Percentiles rank a stretch among this genome's conserved stretches.
phyloP scores from a whole-genome alignment of 306 rosid species.

The Fragaria nilgerrensis region DNA sequence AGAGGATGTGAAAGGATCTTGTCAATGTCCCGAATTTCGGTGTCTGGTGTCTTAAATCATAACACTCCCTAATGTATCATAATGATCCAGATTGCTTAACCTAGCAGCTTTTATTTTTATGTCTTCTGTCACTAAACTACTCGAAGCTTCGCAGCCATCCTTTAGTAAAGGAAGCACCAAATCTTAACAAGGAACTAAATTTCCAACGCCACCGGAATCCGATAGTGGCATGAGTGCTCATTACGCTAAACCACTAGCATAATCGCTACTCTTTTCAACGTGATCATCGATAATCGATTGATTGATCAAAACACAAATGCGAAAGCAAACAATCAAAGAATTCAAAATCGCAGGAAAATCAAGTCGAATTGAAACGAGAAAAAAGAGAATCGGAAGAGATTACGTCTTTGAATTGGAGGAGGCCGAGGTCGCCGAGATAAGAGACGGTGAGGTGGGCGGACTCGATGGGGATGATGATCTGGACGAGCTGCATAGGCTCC shows the following conservation, averaged over 20 bases:
- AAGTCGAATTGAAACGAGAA: not conserved
- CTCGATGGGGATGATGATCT: constrained; percentile 95
- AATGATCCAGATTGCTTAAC: not conserved
- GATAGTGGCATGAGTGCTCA: not conserved
- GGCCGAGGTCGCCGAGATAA: constrained; percentile 95
- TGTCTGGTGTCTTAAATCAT: not conserved
- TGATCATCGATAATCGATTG: not conserved
- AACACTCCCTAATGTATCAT: not conserved
- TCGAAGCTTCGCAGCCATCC: not conserved
- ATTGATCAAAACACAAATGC: not conserved
- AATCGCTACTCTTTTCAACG: not conserved
- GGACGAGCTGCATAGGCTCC: constrained; percentile 96
- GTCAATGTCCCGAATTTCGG: no score
- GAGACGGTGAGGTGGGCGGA: constrained; percentile 86
- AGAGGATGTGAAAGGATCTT: not conserved
- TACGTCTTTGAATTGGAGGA: constrained; percentile 88
- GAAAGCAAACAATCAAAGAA: not conserved
- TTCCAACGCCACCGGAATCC: not conserved
- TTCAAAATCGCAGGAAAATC: not conserved
- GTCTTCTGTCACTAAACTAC: not conserved
- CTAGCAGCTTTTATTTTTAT: not conserved
- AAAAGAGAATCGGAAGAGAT: not conserved
- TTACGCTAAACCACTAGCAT: not conserved
- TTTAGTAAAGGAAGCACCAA: not conserved
- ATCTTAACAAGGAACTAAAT: not conserved